phyloP scores from a whole-genome alignment of 176 grass and related monocot genomes.

The Oryza rufipogon region DNA sequence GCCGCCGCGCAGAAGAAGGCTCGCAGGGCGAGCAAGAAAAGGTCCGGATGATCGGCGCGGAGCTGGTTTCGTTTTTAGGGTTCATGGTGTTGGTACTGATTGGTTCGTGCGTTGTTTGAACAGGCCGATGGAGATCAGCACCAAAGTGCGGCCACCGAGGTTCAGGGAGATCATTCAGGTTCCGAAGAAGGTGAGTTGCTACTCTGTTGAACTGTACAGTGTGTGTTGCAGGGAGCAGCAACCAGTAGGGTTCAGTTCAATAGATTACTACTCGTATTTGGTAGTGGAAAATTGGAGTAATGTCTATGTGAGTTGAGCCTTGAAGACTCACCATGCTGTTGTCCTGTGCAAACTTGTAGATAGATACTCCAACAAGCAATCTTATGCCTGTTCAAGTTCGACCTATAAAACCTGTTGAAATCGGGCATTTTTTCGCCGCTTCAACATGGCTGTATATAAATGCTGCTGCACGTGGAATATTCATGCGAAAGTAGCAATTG shows the following conservation, averaged over 20 bases:
- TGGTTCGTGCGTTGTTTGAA: conserved; percentile 10
- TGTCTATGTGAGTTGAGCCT: neutral
- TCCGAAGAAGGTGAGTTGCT: conserved; percentile 73
- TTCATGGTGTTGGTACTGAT: neutral
- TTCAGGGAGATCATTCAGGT: conserved; percentile 82
- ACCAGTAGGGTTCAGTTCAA: neutral
- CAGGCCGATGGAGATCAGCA: conserved; percentile 94
- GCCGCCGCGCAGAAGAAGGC: conserved; percentile 52
- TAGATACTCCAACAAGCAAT: neutral
- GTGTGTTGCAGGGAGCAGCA: neutral
- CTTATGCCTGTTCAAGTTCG: neutral
- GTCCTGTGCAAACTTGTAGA: neutral
- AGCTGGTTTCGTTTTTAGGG: neutral
- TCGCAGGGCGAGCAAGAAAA: conserved; percentile 80
- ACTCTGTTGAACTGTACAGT: neutral
- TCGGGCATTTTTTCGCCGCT: conserved; percentile 5
- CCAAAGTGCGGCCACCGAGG: conserved; percentile 64
- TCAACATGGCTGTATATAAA: neutral
- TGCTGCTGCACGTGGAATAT: neutral
- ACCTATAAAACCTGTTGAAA: neutral
- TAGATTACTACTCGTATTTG: neutral
- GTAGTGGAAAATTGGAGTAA: neutral
- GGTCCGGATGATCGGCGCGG: conserved; percentile 37
- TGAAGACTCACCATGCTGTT: neutral
- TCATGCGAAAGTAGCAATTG: neutral